These are phyloP conservation scores for Penicillium alfredii DNA, from an alignment of 495 filamentous ascomycete species.

Conservation along the genomic window DNA sequence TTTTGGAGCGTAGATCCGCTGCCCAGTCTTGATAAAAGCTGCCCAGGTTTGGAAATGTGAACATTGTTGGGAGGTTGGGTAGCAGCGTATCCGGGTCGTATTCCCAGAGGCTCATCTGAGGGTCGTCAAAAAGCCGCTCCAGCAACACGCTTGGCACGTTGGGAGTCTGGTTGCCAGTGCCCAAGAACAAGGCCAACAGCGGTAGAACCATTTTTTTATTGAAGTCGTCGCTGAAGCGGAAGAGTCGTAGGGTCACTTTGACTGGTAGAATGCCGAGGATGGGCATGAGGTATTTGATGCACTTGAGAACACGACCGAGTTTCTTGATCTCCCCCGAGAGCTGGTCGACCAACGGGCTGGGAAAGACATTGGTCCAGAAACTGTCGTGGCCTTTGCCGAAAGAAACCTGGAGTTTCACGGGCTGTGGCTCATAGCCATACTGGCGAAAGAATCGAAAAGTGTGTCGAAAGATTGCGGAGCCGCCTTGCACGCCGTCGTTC, in stretches of 20 bases:
- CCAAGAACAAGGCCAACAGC: conserved; percentile 72
- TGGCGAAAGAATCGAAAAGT: conserved; percentile 71
- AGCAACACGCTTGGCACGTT: conserved; percentile 70
- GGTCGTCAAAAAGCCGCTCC: conserved; percentile 68
- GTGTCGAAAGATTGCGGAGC: conserved; percentile 72
- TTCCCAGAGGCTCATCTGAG: conserved; percentile 70
- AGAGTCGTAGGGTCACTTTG: conserved; percentile 60
- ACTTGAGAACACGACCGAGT: conserved; percentile 57
- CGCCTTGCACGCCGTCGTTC: conserved; percentile 82
- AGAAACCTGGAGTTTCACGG: conserved; percentile 70
- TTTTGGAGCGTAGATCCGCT: conserved; percentile 51
- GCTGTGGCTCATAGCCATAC: conserved; percentile 61
- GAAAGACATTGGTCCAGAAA: conserved; percentile 82
- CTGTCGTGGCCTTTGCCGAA: conserved; percentile 67
- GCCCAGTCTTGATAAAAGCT: conserved; percentile 67
- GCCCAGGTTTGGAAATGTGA: conserved; percentile 70
- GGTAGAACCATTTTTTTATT: conserved; percentile 66
- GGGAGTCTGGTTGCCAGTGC: conserved; percentile 72
- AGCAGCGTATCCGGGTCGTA: conserved; percentile 64
- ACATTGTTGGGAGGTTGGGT: conserved; percentile 71
- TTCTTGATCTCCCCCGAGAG: conserved; percentile 61
- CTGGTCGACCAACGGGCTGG: conserved; percentile 57
- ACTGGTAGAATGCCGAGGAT: conserved; percentile 71
- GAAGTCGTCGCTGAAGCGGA: conserved; percentile 70
- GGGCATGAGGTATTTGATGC: conserved; percentile 64